Base-by-base conservation (phyloP, 2,329 filamentous ascomycete species). In the Diplodia mutila region DNA sequence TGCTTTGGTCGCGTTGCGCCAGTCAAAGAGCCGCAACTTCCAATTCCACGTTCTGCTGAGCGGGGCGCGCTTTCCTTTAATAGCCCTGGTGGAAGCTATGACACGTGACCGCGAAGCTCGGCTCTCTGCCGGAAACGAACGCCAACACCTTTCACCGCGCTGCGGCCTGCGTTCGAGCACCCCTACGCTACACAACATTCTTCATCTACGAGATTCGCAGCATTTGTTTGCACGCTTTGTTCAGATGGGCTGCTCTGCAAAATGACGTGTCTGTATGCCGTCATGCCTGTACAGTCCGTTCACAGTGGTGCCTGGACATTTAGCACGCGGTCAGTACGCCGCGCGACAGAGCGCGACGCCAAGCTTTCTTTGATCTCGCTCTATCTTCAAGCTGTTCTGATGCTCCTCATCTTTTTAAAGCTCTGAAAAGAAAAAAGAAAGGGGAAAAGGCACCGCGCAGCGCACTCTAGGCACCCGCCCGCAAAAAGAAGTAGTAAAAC, bases 11-110 rank as follows among this genome's bases (percentile, higher is more conserved):
- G 59, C 46, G 59, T 52, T 63, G 59, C 59, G 59, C 59, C 59
- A 51, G 59, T 52, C 46, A 63, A 59, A 66, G 64, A 66, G 64
- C 64, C 64, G 53, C 64, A 63, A 63, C 53, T 39, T 66, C 64
- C 53, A 66, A 66, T 59, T 66, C 52, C 64, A 57, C 64, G 64
- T 53, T 66, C 52, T 57, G 52, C 7, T 11, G 64, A 59, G 64
- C 64, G 64, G 64, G 64, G 64, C 64, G 51, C 57, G 59, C 54
- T 57, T 66, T 59, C 39, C 25, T 66, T 66, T 57, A 66, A 57
- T 66, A 66, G 51, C 63, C 37, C 63, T 48, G 63, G 51, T 29
- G 42, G 27, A 32, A 8, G 39, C 21, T 25, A 16, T 4, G 2
- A 5, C 64, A 66, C 64, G 64, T 66, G 64, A 66, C 42, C 52